Evolutionary conservation across 2,329 filamentous ascomycete genomes (phyloP), one percentile per base, ranked within the genome.

Genomic region (Pseudopithomyces chartarum): DNA sequence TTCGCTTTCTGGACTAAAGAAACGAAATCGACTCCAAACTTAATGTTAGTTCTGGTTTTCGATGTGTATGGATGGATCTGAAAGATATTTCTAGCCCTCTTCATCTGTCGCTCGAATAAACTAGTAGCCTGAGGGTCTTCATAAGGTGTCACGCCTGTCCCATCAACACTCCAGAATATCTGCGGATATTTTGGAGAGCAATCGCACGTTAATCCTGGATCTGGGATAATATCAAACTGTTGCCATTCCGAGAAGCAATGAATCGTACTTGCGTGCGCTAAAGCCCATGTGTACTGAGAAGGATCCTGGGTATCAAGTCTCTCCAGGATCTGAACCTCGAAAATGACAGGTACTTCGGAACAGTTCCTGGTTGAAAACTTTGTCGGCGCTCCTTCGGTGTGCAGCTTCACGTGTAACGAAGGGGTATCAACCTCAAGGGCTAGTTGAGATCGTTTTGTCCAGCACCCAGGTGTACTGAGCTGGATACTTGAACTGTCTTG

Each of bases 21-120:
- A 2, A 65, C 51, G 2, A 79, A 56, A 54, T 81, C 80, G 8
- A 82, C 32, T 0, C 71, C 72, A 19, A 82, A 67, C 4, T 74
- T 70, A 20, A 85, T 60, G 7, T 76, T 66, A 13, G 68, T 62
- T 13, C 64, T 67, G 1, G 68, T 48, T 2, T 5, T 7, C 10
- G 4, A 69, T 59, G 34, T 73, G 66, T 1, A 34, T 6, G 61
- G 19, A 5, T 61, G 38, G 6, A 71, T 23, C 6, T 60, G 42
- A 11, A 75, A 59, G 6, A 72, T 61, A 0, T 53, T 32, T 2
- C 82, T 80, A 12, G 80, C 74, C n/a, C 67, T 67, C 61, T 86
- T 86, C 11, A 84, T 66, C 1, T 74, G 73, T 36, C 76, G 74
- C 63, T 87, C 85, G 58, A 80, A 86, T 0, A 67, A 56, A 2